Conservation (phyloP, 192 early-diverging fungal genomes). For the Jimgerdemannia lactiflua region DNA sequence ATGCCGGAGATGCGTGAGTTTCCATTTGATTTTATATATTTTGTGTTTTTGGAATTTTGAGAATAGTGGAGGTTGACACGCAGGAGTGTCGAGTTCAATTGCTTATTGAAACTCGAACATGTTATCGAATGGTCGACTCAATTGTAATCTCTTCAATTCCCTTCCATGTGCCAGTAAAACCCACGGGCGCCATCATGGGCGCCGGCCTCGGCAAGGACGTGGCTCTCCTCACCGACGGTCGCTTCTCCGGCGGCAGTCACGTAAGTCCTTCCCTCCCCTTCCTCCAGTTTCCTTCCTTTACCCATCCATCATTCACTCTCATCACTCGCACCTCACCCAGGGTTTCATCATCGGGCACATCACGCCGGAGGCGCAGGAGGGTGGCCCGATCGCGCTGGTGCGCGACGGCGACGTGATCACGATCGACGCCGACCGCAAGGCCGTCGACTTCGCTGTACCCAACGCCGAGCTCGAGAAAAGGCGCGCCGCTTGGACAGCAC, state of each 20-base stretch:
- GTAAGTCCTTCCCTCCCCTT: constrained; percentile 36
- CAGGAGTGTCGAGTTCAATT: neutral
- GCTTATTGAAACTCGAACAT: no score
- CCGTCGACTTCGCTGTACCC: constrained; percentile 73
- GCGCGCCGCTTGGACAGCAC: constrained; percentile 70
- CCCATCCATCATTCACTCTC: neutral
- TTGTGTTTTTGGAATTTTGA: neutral
- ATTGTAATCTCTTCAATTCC: no score
- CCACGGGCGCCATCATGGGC: constrained; percentile 98
- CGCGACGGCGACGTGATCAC: constrained; percentile 85
- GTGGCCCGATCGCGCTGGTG: constrained; percentile 94
- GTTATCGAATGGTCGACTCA: no score
- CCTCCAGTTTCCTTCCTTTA: neutral
- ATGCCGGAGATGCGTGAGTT: constrained; percentile 97
- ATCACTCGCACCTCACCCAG: constrained; percentile 27
- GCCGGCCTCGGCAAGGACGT: constrained; percentile 98
- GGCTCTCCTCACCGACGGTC: constrained; percentile 95
- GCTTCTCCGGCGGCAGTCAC: constrained; percentile 98
- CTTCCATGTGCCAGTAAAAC: constrained; percentile 60
- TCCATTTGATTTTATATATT: neutral
- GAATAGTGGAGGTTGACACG: no score
- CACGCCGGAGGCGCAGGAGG: constrained; percentile 95
- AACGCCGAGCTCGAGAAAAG: constrained; percentile 78
- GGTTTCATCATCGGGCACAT: constrained; percentile 99
- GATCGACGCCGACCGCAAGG: constrained; percentile 82